phyloP scores from a whole-genome alignment of 139 green algal genomes.

The Chlamydomonas sp. region DNA sequence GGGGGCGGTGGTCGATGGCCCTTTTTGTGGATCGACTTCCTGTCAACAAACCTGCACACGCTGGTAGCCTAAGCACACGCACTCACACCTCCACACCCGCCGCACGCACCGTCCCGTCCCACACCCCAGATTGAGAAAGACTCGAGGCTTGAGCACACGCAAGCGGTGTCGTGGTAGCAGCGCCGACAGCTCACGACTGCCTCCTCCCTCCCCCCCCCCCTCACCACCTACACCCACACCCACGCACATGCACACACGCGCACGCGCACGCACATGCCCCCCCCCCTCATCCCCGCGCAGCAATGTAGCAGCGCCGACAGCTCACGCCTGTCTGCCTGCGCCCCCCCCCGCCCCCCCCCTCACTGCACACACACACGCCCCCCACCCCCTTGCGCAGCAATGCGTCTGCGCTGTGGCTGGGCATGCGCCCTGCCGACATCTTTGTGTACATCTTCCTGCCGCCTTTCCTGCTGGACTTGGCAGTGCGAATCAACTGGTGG shows the following conservation, averaged over 20 bases:
- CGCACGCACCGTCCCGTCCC: too few relatives aligned
- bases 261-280: too few relatives aligned
- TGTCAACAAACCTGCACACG: too few relatives aligned
- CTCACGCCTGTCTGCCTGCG: too few relatives aligned
- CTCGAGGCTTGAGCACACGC: too few relatives aligned
- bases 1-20: constrained; percentile 18
- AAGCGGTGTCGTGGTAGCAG: too few relatives aligned
- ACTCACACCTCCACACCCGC: too few relatives aligned
- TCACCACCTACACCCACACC: too few relatives aligned
- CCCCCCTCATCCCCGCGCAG: not conserved
- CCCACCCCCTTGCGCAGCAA: constrained; percentile 25
- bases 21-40: too few relatives aligned
- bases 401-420: constrained; percentile 31
- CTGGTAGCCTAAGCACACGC: too few relatives aligned
- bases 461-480: constrained; percentile 56
- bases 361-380: not conserved
- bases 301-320: not conserved
- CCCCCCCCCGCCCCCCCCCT: not conserved
- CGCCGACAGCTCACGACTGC: not conserved
- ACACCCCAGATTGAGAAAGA: too few relatives aligned
- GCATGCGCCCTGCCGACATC: constrained; percentile 43
- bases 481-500: constrained; percentile 78
- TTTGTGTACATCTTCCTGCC: constrained; percentile 89
- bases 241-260: too few relatives aligned
- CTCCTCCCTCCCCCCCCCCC: not conserved